phyloP scores from a whole-genome alignment of 306 rosid genomes.

The Mimosa pudica region DNA sequence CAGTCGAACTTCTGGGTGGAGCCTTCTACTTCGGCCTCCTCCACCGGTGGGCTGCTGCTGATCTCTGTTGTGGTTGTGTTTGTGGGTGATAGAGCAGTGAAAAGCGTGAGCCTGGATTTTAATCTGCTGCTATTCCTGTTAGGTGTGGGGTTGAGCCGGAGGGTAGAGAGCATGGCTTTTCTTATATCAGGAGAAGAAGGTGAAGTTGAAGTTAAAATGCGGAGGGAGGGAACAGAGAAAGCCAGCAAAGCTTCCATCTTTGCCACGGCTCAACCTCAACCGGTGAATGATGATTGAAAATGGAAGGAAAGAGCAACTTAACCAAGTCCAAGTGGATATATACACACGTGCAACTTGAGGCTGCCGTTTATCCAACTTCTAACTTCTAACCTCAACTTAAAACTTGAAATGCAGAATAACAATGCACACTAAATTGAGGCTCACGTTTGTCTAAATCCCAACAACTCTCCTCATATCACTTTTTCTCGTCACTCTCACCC shows the following conservation, averaged over 20 bases:
- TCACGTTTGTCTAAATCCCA: neutral
- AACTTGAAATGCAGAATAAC: no score
- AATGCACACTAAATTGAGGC: constrained; percentile 2
- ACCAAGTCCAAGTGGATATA: neutral
- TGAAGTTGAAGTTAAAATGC: constrained; percentile 37
- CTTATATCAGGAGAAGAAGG: neutral
- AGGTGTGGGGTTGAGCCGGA: constrained; percentile 34
- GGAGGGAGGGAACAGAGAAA: constrained; percentile 47
- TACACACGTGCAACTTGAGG: neutral
- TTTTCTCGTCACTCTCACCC: no score
- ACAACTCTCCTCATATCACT: no score
- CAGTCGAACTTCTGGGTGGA: constrained; percentile 63
- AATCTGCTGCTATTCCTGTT: constrained; percentile 31
- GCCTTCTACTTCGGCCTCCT: constrained; percentile 38
- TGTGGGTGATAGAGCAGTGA: constrained; percentile 57
- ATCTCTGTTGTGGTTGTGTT: constrained; percentile 51
- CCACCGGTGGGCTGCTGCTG: constrained; percentile 36
- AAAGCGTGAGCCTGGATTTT: constrained; percentile 54
- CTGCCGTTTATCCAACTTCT: neutral
- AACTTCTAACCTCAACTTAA: neutral
- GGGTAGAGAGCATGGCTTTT: constrained; percentile 39
- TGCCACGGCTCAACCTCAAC: constrained; percentile 3
- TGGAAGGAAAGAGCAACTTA: neutral
- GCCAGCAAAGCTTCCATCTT: constrained; percentile 61
- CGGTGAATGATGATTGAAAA: constrained; percentile 7